Base-by-base conservation (phyloP, 2,329 filamentous ascomycete genomes). In the Clonostachys chloroleuca region DNA sequence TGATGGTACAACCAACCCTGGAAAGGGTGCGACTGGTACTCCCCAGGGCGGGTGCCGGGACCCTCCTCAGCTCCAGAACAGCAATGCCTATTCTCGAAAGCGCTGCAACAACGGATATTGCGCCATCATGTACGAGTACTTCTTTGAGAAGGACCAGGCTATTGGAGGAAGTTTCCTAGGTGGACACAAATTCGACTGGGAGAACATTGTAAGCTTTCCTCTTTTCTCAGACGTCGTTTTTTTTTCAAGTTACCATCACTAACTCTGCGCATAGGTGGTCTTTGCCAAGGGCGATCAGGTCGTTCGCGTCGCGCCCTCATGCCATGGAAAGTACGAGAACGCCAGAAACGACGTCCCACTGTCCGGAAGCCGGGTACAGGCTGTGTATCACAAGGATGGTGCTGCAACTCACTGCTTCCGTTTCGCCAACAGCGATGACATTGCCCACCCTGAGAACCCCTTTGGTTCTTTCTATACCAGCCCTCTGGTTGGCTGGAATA, bases 61-160 rank as follows among this genome's bases (percentile, higher is more conserved):
- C n/a, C 48, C 52, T 10, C 54, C 40, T 12, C 60, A 62, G 43
- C 55, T 65, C 8, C 54, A 61, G 1, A 62, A 61, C 52, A 57
- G 55, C 51, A 64, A 65, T 49, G 52, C 53, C 14, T 65, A 65
- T 47, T 58, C 55, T 18, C 60, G 62, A 13, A 55, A 53, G 43
- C 58, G 60, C 7, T 65, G 62, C 37, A 65, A 65, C 52, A 64
- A 64, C 42, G 61, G 59, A 6, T 56, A 53, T 45, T 65, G 62
- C 30, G 61, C 59, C n/a, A 46, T 56, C 34, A 63, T 65, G 60
- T 59, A 53, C 42, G 58, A 59, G 45, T 67, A 67, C 60, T 74
- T 72, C 53, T 65, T 68, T 46, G 71, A 73, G 43, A 74, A 75
- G 53, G 72, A 74, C 42, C 59, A 66, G 47, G 62, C 68, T 1